Conservation (phyloP, 305 asterid species). For the Stenogyne calaminthoides region DNA sequence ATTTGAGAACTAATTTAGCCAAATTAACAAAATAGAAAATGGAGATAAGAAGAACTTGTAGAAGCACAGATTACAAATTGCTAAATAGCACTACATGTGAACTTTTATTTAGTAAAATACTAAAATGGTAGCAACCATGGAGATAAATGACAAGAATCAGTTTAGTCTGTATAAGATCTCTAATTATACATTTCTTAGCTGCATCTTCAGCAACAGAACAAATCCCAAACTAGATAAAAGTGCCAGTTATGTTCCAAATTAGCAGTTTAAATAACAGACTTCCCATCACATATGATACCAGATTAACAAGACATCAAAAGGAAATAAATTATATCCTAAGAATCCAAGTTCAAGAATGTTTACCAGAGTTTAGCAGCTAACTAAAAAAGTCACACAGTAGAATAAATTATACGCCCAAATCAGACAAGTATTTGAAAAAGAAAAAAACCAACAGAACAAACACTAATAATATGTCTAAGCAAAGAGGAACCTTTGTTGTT, state of each 20-base stretch:
- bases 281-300: not conserved
- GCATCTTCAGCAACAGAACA: conserved; percentile 17
- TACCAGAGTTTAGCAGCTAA: not conserved
- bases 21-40: conserved; percentile 1
- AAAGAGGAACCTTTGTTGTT: conserved; percentile 60
- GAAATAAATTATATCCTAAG: conserved; percentile 5
- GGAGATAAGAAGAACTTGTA: not conserved
- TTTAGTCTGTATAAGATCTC: not conserved
- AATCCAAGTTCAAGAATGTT: conserved; percentile 11
- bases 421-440: conserved; percentile 3
- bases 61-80: conserved; percentile 5
- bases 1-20: not conserved
- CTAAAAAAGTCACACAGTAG: not conserved
- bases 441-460: not conserved
- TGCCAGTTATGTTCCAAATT: not conserved
- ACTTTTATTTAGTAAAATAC: conserved; percentile 1
- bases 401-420: not conserved
- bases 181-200: not conserved
- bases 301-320: not conserved
- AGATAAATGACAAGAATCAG: conserved; percentile 10
- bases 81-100: not conserved
- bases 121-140: conserved; percentile 5
- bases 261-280: not conserved
- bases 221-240: conserved; percentile 9
- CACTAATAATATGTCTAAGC: not conserved